Conservation (phyloP, 2,329 filamentous ascomycete species). For the Pseudocercospora eumusae region DNA sequence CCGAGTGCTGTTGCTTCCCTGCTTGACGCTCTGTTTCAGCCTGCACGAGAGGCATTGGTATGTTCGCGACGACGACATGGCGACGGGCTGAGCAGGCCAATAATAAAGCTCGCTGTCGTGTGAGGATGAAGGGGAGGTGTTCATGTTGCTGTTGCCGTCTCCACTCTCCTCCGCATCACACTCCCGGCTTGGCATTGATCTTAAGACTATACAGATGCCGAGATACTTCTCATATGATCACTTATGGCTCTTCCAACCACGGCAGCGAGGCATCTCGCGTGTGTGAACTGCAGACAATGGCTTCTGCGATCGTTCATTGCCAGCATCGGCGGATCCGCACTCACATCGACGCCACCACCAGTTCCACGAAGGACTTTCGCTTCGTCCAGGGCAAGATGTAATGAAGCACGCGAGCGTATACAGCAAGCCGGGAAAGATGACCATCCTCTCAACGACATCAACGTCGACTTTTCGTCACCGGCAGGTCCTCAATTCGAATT, state of each 20-base stretch:
- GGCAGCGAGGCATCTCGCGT: conserved; percentile 23
- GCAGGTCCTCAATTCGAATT: background rate
- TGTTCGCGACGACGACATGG: conserved; percentile 33
- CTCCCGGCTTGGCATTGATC: conserved; percentile 9
- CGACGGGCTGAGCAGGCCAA: background rate
- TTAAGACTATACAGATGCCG: background rate
- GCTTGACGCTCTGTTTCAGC: conserved; percentile 27
- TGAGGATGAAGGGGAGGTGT: conserved; percentile 7
- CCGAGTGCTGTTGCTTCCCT: conserved; percentile 28
- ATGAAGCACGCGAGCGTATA: conserved; percentile 27
- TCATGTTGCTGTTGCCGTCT: background rate
- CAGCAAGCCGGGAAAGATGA: conserved; percentile 26
- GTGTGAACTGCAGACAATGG: conserved; percentile 33
- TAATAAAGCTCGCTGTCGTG: conserved; percentile 1
- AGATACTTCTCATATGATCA: background rate
- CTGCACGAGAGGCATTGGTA: conserved; percentile 41
- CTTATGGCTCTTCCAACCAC: conserved; percentile 26
- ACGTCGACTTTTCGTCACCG: conserved; percentile 14
- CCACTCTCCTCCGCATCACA: conserved; percentile 2
- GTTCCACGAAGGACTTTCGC: conserved; percentile 31
- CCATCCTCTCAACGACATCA: conserved; percentile 30
- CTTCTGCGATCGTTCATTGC: conserved; percentile 37
- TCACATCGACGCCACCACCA: conserved; percentile 14
- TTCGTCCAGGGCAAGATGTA: conserved; percentile 19
- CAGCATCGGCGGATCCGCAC: conserved; percentile 30